Base-by-base conservation (phyloP, 371 early-diverging fungal genomes). In the Umbelopsis sp. region DNA sequence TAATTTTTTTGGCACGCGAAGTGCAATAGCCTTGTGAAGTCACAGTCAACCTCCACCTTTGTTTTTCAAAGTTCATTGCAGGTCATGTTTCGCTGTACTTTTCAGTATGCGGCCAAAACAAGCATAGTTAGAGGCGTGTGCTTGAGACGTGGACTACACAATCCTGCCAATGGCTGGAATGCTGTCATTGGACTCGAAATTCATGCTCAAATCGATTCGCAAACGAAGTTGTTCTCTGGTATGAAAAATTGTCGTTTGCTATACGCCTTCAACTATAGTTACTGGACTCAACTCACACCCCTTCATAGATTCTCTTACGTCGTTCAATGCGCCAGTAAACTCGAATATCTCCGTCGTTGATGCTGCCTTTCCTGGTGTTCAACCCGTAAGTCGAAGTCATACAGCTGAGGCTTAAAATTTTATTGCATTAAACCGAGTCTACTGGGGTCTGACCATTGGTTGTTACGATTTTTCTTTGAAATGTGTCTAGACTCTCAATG, bases 121-220 rank as follows among this genome's bases (percentile, higher is more conserved):
- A 16, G 48, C 2, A 29, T 35, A 14, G 9, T 9, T 18, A 4
- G 29, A 57, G 29, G 35, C 14, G 4, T 32, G 16, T 35, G 8
- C 14, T 18, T 32, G 16, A 29, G 57, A 18, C 57, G 57, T 16
- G 35, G 35, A 25, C 16, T 57, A 32, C 57, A 57, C 18, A 45
- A 46, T 65, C 37, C 11, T 44, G 44, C 44, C n/a, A 53, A n/a
- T n/a, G 79, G 84, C 1, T 93, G 91, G 91, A 85, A 90, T 63
- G 84, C 93, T 12, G 83, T 93, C 35, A 93, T 97, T 68, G 97
- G 97, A 5, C 85, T 97, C 11, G 97, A 97, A 81, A 88, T 97
- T 20, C 97, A 97, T 69, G 92, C 92, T 5, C 96, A 96, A 79
- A 81, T 97, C 18, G 76, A 85, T 44, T 86, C 92, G 2, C 74